Base-by-base conservation (phyloP, 2,329 filamentous ascomycete species). In the Pezicula radicicola region DNA sequence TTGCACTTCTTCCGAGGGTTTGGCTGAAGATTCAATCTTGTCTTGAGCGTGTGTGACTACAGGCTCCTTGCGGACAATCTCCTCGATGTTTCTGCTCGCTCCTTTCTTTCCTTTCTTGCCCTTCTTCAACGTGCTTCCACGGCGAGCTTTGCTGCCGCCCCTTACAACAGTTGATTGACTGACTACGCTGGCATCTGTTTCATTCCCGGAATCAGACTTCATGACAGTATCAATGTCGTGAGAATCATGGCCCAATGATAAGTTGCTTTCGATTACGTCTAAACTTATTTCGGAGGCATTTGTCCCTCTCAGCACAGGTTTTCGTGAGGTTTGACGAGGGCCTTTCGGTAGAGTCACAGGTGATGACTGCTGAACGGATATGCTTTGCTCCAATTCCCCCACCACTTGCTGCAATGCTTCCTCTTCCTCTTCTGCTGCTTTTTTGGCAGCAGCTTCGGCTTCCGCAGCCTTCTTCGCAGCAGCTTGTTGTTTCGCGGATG, bases 161-260 rank as follows among this genome's bases (percentile, higher is more conserved):
- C 59, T 57, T 43, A 63, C 57, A 15, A 62, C 57, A 6, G 63
- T 64, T 19, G 62, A 60, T 36, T 64, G 62, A 46, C 59, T 63
- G 10, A 55, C 59, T 28, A 63, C 63, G 48, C 63, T 66, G 30
- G 53, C 60, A 51, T 70, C 66, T 3, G 64, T 63, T 30, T 71
- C 66, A 50, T 66, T 56, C 9, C 63, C 67, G 35, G 62, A 63
- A 15, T 68, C 61, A 16, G 60, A 63, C 13, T 60, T 60, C 33
- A 55, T 51, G 18, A 68, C 64, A 49, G 66, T 63, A 16, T 21
- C 25, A 35, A 21, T 28, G 6, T 51, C 53, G 9, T 46, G 35
- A 16, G 50, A 40, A 15, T 45, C 50, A 30, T 53, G 48, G n/a
- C 18, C n/a, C 10, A 51, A 46, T 10, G 51, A 49, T 35, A 44